These are phyloP conservation scores for Prunella vulgaris DNA, from an alignment of 257 asterid genomes.

Conservation along the genomic window DNA sequence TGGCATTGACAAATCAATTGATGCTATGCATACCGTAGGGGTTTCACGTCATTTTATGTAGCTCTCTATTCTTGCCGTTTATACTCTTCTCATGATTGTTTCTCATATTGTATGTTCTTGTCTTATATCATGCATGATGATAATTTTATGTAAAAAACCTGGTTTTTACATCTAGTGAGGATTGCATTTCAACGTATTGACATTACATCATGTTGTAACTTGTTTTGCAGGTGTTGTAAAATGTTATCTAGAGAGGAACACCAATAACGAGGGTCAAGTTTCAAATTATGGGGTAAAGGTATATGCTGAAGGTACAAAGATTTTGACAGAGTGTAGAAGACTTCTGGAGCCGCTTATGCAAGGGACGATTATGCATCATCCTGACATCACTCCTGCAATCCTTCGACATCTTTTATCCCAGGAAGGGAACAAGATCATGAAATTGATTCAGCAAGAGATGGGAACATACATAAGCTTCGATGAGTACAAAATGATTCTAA, in stretches of 20 bases:
- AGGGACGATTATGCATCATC: conserved; percentile 55
- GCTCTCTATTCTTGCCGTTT: background rate
- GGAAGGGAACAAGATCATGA: conserved; percentile 59
- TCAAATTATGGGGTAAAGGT: conserved; percentile 54
- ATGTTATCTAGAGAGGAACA: conserved; percentile 47
- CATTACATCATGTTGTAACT: too few species aligned
- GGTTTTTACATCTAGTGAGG: too few species aligned
- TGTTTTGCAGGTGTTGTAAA: conserved; percentile 53
- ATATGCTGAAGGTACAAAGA: conserved; percentile 74
- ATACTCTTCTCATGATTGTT: too few species aligned
- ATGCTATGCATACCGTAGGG: background rate
- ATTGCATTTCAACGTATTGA: too few species aligned
- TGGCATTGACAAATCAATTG: too few species aligned
- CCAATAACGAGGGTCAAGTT: conserved; percentile 30
- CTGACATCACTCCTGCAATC: conserved; percentile 56
- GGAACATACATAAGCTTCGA: conserved; percentile 60
- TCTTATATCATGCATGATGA: too few species aligned
- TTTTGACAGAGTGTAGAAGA: conserved; percentile 63
- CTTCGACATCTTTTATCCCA: conserved; percentile 63
- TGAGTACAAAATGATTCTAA: conserved; percentile 45
- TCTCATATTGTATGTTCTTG: too few species aligned
- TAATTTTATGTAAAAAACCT: too few species aligned
- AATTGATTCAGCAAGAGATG: conserved; percentile 51
- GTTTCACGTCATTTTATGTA: background rate
- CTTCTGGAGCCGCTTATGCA: conserved; percentile 69